Conservation (phyloP, 106 monocot species). For the Alisma plantagoaquatica region DNA sequence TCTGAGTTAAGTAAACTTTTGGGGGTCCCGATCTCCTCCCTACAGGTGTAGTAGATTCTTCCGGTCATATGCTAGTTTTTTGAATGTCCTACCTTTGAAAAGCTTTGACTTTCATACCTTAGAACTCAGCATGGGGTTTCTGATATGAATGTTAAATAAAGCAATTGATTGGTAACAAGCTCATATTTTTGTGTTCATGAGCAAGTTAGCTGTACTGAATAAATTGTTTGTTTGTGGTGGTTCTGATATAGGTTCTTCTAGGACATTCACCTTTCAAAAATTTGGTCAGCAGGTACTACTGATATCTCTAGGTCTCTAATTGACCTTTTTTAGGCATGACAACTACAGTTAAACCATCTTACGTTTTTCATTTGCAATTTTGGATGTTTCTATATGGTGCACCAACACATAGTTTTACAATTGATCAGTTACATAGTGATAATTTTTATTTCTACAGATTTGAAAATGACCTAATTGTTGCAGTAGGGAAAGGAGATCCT, state of each 20-base stretch:
- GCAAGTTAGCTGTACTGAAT: too few relatives aligned
- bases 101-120: too few relatives aligned
- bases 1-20: slow-evolving; percentile 64
- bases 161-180: too few relatives aligned
- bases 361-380: too few relatives aligned
- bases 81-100: not conserved
- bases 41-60: slow-evolving; percentile 40
- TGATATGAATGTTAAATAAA: too few relatives aligned
- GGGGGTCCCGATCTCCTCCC: slow-evolving; percentile 52
- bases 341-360: not conserved
- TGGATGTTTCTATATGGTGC: too few relatives aligned
- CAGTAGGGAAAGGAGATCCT: slow-evolving; percentile 94
- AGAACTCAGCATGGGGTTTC: not conserved
- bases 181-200: too few relatives aligned
- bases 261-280: slow-evolving; percentile 82
- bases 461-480: slow-evolving; percentile 70
- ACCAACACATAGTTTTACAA: not conserved
- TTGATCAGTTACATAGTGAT: not conserved
- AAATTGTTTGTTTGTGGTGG: not conserved
- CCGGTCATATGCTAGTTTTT: not conserved
- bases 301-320: not conserved
- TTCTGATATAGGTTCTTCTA: slow-evolving; percentile 8
- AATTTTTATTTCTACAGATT: slow-evolving; percentile 30
- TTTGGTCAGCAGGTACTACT: slow-evolving; percentile 47
- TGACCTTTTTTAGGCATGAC: not conserved